phyloP scores from a whole-genome alignment of 352 stramenopile genomes.

The Salisapilia sapeloensis region DNA sequence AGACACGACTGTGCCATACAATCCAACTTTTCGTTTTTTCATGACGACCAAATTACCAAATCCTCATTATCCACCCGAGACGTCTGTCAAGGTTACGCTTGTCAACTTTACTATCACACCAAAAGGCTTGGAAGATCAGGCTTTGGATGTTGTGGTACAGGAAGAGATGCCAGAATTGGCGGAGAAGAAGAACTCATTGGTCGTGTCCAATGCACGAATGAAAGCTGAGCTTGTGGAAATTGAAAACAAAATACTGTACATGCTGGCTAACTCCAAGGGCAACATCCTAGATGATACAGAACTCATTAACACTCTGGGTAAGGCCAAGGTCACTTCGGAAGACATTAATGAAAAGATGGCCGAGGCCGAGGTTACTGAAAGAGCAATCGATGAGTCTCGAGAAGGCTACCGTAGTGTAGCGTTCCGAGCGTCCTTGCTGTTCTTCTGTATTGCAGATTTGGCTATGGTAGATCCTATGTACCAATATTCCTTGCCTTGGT shows the following conservation, averaged over 20 bases:
- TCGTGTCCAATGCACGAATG: conserved; percentile 84
- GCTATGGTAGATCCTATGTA: conserved; percentile 87
- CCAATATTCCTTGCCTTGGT: conserved; percentile 90
- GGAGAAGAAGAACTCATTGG: conserved; percentile 88
- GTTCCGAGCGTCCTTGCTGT: conserved; percentile 80
- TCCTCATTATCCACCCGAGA: conserved; percentile 85
- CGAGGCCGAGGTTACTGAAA: conserved; percentile 84
- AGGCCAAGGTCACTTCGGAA: conserved; percentile 83
- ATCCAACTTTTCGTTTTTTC: conserved; percentile 82
- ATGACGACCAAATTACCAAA: conserved; percentile 90
- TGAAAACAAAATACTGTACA: conserved; percentile 88
- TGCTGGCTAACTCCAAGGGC: conserved; percentile 85
- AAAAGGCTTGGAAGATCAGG: conserved; percentile 82
- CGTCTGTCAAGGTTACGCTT: conserved; percentile 85
- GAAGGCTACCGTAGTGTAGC: conserved; percentile 82
- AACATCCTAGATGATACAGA: conserved; percentile 89
- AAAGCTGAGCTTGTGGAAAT: conserved; percentile 87
- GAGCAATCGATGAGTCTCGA: conserved; percentile 80
- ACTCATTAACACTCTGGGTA: conserved; percentile 84
- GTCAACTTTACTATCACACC: conserved; percentile 89
- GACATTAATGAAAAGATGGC: conserved; percentile 89
- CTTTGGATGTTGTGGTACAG: conserved; percentile 83
- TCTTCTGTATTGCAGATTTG: conserved; percentile 87
- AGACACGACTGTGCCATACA: conserved; percentile 85
- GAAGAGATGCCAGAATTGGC: conserved; percentile 88